Base-by-base conservation (phyloP, 1,284 basidiomycete species). In the Ceratobasidium papillatum region DNA sequence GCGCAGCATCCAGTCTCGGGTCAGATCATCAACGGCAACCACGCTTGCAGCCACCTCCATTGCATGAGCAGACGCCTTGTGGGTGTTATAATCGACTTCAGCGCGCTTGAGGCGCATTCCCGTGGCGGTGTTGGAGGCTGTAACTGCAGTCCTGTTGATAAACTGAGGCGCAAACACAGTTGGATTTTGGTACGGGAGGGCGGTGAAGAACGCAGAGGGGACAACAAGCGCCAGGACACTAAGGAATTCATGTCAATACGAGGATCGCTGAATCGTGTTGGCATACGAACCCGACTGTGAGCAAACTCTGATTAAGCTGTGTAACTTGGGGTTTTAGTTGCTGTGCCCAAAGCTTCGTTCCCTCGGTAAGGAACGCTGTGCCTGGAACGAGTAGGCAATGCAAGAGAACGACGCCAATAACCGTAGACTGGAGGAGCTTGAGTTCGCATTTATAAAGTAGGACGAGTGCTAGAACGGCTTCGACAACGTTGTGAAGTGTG, bases 381-480 rank as follows among this genome's bases (percentile, higher is more conserved):
- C 89, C 89, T 0, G 89, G 89, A 51, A 90, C 84, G 14, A 91
- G 83, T 0, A 91, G 82, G 5, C 90, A 83, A 78, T 90, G 89
- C 4, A 91, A 82, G 22, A 91, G 81, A 17, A 90, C 84, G 14
- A 91, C 89, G 87, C 87, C 88, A 56, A 87, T 82, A 34, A 90
- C 85, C 0, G 89, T 90, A 0, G 88, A 85, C 77, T 90, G 89
- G 34, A 90, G 80, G 17, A 80, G 75, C n/a, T 78, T 78, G 11
- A 90, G 81, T 45, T 91, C 87, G 87, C 90, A 90, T 80, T 87
- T 87, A 22, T 81, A 77, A 4, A 92, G 81, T 9, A 92, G 82
- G 74, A 91, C 86, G 69, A 92, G 89, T 0, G 89, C 89, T 1
- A 92, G 82, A 0, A 89, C 89, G 0, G 87, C 90, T 82, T 92